Evolutionary conservation across 176 grass and related monocot genomes (phyloP), one percentile per base, ranked within the genome.

Genomic region (Eleusine indica): DNA sequence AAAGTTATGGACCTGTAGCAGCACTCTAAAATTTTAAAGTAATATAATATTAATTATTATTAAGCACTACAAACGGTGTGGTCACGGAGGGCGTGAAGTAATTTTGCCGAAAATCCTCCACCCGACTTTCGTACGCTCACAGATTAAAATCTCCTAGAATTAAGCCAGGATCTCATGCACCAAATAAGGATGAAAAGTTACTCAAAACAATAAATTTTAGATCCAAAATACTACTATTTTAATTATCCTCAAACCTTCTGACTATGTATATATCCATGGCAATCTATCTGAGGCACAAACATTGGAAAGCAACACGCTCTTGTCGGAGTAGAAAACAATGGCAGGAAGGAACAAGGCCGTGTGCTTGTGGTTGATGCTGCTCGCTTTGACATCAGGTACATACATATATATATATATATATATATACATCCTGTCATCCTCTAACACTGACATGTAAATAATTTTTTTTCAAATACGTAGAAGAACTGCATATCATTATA

Each of bases 291-390:
- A 19, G 53, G 18, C 32, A 18, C n/a, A 60, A 40, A 39, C 11
- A 58, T 3, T 7, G 19, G 18, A 58, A 54, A 17, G 5, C 16
- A 54, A 54, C 52, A 54, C 52, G 3, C 5, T 54, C 52, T 43
- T 43, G 41, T 43, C 52, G 3, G 52, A 54, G 52, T 15, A 25
- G 19, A 25, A 25, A 60, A 21, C 74, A 60, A 76, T 76, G 53
- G 19, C 10, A 39, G 52, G 30, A 14, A 58, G 16, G 41, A 41
- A 76, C 53, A 76, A 42, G 10, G 74, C 37, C 53, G 9, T 60
- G 10, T 76, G 74, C 74, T 60, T 76, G 21, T 76, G 74, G 35
- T 25, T 76, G 74, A 41, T 41, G 52, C 53, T 76, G 19, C 38
- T 76, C 14, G 74, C 52, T 11, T 4, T 76, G 74, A 60, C 53